These are phyloP conservation scores for Microascus cirrosus DNA, from an alignment of 2,329 filamentous ascomycete genomes.

Conservation along the genomic window DNA sequence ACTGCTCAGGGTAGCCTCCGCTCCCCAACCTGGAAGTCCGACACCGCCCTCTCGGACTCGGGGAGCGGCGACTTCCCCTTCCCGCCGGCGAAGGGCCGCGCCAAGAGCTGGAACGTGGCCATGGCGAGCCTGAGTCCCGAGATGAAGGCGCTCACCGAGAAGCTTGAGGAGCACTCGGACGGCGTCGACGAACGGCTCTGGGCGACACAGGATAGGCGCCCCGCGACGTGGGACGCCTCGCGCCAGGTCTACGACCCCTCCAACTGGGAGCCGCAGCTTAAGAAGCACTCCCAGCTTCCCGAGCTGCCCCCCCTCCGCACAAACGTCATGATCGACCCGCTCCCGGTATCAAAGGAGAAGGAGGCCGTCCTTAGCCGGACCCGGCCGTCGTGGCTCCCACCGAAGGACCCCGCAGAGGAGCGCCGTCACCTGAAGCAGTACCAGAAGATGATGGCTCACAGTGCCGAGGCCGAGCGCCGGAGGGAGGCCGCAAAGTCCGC, in stretches of 20 bases:
- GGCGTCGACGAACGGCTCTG: conserved; percentile 32
- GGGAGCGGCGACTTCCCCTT: conserved; percentile 15
- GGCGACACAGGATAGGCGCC: conserved; percentile 5
- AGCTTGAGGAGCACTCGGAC: conserved; percentile 68
- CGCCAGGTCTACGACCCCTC: conserved; percentile 8
- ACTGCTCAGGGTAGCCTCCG: conserved; percentile 47
- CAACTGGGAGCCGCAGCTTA: conserved; percentile 13
- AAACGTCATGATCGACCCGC: conserved; percentile 74
- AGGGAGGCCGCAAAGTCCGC: conserved; percentile 40
- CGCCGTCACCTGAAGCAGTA: conserved; percentile 78
- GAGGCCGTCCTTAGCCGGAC: conserved; percentile 73
- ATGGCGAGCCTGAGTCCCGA: conserved; percentile 60
- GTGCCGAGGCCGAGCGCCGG: conserved; percentile 47
- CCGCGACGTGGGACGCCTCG: conserved; percentile 9
- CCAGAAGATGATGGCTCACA: conserved; percentile 66
- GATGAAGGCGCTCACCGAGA: conserved; percentile 64
- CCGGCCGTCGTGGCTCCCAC: conserved; percentile 73
- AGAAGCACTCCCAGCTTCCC: conserved; percentile 38
- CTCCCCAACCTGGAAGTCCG: conserved; percentile 43
- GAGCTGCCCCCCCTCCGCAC: conserved; percentile 59
- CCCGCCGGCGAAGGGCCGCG: conserved; percentile 39
- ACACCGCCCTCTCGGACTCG: conserved; percentile 21
- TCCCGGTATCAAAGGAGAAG: conserved; percentile 78
- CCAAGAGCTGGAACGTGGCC: conserved; percentile 66
- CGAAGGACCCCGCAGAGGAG: conserved; percentile 85